Percentiles rank a stretch among this genome's conserved stretches.
These are phyloP conservation scores for Geotrichum aggregatum DNA, from an alignment of 1,139 yeast genomes.

Conservation along the genomic window DNA sequence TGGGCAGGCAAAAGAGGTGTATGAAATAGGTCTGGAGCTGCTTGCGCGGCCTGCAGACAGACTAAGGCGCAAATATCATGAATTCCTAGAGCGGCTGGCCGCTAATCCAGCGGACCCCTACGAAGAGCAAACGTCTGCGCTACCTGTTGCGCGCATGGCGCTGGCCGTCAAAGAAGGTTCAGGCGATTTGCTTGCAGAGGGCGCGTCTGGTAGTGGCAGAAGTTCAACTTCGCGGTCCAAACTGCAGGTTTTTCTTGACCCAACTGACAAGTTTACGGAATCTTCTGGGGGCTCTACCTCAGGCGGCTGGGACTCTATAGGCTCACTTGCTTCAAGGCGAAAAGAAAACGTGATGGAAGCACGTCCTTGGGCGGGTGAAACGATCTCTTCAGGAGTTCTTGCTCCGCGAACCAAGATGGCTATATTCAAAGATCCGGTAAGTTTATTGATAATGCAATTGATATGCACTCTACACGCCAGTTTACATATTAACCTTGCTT, in stretches of 20 bases:
- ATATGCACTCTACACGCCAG: too few species aligned
- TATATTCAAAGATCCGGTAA: conserved; percentile 43
- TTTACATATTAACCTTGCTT: neutral
- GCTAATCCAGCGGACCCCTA: conserved; percentile 33
- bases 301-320: conserved; percentile 51
- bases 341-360: conserved; percentile 64
- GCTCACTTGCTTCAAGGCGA: conserved; percentile 48
- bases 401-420: conserved; percentile 31
- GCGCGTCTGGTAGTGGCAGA: conserved; percentile 8
- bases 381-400: conserved; percentile 40
- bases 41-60: conserved; percentile 64
- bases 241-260: conserved; percentile 37
- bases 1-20: conserved; percentile 61
- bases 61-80: conserved; percentile 48
- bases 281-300: conserved; percentile 20
- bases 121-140: conserved; percentile 37
- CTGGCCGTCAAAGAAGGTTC: conserved; percentile 20
- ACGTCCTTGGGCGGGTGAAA: conserved; percentile 67
- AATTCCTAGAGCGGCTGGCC: conserved; percentile 45
- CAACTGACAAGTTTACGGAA: conserved; percentile 29
- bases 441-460: conserved; percentile 18
- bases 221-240: conserved; percentile 22
- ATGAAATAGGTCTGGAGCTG: conserved; percentile 54
- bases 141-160: conserved; percentile 24
- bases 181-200: conserved; percentile 23